Evolutionary conservation across 2,329 filamentous ascomycete species (phyloP).

Genomic region (Orbilia ellipsospora): DNA sequence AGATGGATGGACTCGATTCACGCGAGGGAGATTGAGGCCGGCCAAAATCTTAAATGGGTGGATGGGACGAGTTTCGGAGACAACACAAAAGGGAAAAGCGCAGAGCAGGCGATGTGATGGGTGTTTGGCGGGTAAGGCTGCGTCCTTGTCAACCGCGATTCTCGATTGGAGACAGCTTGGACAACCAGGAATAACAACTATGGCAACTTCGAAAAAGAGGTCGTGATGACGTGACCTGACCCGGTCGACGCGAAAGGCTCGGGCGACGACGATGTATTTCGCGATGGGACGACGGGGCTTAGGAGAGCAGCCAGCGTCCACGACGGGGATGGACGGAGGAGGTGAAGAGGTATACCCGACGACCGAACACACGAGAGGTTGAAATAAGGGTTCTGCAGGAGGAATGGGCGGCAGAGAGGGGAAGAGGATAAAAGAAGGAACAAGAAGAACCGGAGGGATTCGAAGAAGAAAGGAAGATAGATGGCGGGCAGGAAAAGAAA

Average conservation of each 20-base stretch:
- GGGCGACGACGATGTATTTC: slow-evolving; percentile 25
- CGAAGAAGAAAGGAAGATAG: slow-evolving; percentile 54
- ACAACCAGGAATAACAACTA: slow-evolving; percentile 40
- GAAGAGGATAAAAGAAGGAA: slow-evolving; percentile 32
- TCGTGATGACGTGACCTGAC: slow-evolving; percentile 53
- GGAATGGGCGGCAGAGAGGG: slow-evolving; percentile 29
- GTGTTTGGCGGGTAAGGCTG: slow-evolving; percentile 55
- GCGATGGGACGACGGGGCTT: slow-evolving; percentile 30
- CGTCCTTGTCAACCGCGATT: slow-evolving; percentile 45
- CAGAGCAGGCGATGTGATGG: slow-evolving; percentile 37
- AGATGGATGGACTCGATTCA: slow-evolving; percentile 3
- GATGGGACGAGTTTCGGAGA: slow-evolving; percentile 27
- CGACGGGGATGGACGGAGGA: slow-evolving; percentile 26
- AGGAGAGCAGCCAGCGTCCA: slow-evolving; percentile 6
- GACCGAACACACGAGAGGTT: slow-evolving; percentile 29
- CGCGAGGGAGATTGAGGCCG: slow-evolving; percentile 22
- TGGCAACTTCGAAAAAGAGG: slow-evolving; percentile 21
- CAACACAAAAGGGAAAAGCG: slow-evolving; percentile 43
- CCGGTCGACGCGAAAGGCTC: slow-evolving; percentile 40
- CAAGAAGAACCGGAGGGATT: slow-evolving; percentile 33
- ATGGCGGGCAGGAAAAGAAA: slow-evolving; percentile 54
- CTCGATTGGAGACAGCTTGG: slow-evolving; percentile 50
- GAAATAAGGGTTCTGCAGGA: slow-evolving; percentile 48
- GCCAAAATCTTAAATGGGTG: slow-evolving; percentile 1
- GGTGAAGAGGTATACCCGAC: slow-evolving; percentile 12